Base-by-base conservation (phyloP, 441 rosid genomes). In the Populus trichocarpa region DNA sequence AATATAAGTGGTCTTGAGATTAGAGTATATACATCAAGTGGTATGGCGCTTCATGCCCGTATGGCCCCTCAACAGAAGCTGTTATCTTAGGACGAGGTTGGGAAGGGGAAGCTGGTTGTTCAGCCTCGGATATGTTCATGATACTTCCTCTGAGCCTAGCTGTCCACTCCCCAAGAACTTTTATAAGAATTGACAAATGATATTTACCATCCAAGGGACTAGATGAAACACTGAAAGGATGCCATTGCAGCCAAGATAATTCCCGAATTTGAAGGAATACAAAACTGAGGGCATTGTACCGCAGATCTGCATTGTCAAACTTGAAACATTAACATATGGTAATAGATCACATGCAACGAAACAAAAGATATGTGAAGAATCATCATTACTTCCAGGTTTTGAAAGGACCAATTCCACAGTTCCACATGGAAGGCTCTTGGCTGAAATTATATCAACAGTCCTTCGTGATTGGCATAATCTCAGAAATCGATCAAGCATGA, bases 221-320 rank as follows among this genome's bases (percentile, higher is more conserved):
- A 6, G 94, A 90, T 23, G 85, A 86, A 22, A 89, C 80, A 13
- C 89, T 88, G 67, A 89, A 90, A 20, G 94, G 96, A 83, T 91
- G 92, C 96, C 94, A 89, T 73, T 91, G 92, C 67, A 85, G 81
- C 87, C 83, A 85, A 38, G 94, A 90, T 61, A 91, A 67, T 80
- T 90, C 95, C 78, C 90, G 88, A 64, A 91, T 81, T 90, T 91
- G 97, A 75, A 94, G 88, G 87, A 94, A 94, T 64, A 94, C 75
- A 65, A 95, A 93, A 78, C 98, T 92, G 40, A 95, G 90, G 10
- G 99, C 93, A 76, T 92, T 95, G 84, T 95, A 95, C 23, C 81
- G 76, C 83, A 95, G 81, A 87, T 83, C 97, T 95, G 67, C 75
- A 63, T 35, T 36, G 42, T 46, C 7, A 71, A 72, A 71, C 36